Conservation (phyloP, 1,139 yeast species). For the Kodamaea derodonti region DNA sequence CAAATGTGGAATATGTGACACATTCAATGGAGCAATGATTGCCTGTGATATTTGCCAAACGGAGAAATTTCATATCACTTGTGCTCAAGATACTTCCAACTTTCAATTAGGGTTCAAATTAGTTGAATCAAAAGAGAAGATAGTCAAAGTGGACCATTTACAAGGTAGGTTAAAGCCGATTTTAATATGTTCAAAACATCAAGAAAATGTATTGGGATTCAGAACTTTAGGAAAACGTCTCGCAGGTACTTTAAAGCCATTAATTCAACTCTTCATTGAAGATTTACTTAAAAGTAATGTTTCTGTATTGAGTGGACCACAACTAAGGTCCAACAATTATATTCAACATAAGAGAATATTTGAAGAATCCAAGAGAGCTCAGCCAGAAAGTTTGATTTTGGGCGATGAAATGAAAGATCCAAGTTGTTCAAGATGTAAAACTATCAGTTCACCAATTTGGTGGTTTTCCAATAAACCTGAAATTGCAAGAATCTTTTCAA, state of each 20-base stretch:
- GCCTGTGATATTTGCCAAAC: conserved; percentile 27
- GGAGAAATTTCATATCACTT: conserved; percentile 53
- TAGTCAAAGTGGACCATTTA: conserved; percentile 24
- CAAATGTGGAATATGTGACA: conserved; percentile 27
- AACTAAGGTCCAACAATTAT: conserved; percentile 29
- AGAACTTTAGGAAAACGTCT: conserved; percentile 35
- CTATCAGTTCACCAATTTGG: conserved; percentile 39
- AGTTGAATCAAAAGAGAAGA: conserved; percentile 16
- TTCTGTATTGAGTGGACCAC: conserved; percentile 27
- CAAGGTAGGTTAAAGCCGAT: conserved; percentile 43
- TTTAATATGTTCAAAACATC: conserved; percentile 42
- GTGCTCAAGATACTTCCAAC: conserved; percentile 54
- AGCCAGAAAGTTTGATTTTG: conserved; percentile 6
- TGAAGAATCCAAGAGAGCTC: conserved; percentile 10
- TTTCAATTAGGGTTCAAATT: conserved; percentile 47
- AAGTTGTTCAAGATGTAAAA: conserved; percentile 22
- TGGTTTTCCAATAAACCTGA: conserved; percentile 20
- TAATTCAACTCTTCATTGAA: conserved; percentile 41
- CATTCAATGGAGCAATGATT: conserved; percentile 28
- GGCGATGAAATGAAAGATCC: conserved; percentile 6
- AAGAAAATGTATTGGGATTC: conserved; percentile 14
- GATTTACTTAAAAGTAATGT: conserved; percentile 28
- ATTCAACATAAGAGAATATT: conserved; percentile 18
- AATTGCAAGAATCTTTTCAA: conserved; percentile 5
- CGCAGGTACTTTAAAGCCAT: conserved; percentile 26